Evolutionary conservation across 1,139 yeast species (phyloP).

Genomic region (Diutina pseudorugosa): DNA sequence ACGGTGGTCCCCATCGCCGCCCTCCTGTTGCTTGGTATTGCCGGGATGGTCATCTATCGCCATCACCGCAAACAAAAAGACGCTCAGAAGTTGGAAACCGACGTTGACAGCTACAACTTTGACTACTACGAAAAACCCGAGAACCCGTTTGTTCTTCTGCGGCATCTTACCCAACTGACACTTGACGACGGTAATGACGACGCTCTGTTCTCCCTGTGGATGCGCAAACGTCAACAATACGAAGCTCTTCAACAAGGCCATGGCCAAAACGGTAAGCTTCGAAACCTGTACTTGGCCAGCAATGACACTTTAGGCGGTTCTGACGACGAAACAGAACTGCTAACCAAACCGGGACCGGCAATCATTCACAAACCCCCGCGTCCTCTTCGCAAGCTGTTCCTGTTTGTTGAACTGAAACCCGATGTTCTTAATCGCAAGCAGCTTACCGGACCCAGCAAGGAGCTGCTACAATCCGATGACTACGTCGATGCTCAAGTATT

Average conservation of each 20-base stretch:
- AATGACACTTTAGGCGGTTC: constrained; percentile 13
- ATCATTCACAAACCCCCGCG: background rate
- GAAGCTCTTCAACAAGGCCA: constrained; percentile 12
- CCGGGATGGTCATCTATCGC: background rate
- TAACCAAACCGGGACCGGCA: background rate
- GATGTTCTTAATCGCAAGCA: background rate
- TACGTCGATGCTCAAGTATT: constrained; percentile 61
- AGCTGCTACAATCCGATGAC: constrained; percentile 17
- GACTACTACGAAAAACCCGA: constrained; percentile 12
- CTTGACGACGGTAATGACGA: constrained; percentile 26
- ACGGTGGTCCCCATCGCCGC: background rate
- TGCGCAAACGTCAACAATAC: constrained; percentile 36
- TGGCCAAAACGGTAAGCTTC: constrained; percentile 4
- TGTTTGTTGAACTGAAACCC: background rate
- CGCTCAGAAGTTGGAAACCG: constrained; percentile 15
- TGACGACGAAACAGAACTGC: background rate
- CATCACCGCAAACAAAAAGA: constrained; percentile 7
- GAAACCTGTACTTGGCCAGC: constrained; percentile 20
- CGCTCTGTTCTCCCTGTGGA: constrained; percentile 35
- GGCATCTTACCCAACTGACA: constrained; percentile 1
- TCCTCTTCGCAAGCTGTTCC: background rate
- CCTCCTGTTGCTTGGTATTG: background rate
- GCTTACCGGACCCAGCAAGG: background rate
- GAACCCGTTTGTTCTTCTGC: constrained; percentile 6
- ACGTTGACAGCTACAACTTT: constrained; percentile 25